Conservation (phyloP, 768 basidiomycete species). For the Phanerodontia chrysosporium region DNA sequence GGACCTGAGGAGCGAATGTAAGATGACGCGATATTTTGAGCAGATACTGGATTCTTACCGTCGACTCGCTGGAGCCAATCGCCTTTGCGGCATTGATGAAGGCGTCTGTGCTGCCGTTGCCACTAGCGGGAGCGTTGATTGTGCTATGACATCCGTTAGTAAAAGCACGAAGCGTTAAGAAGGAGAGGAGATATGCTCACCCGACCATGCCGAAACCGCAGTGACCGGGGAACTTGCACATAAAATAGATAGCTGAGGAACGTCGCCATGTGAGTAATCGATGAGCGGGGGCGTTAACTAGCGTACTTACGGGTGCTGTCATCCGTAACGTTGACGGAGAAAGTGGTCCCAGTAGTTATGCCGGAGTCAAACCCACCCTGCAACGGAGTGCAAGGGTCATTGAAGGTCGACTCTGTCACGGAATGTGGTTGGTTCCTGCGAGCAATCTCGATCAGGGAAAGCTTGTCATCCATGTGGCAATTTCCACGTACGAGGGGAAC, state of each 20-base stretch:
- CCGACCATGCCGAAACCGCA: conserved; percentile 47
- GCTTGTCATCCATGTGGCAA: neutral
- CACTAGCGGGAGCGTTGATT: conserved; percentile 42
- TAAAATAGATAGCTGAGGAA: conserved; percentile 45
- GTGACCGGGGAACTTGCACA: conserved; percentile 43
- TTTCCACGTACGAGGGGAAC: conserved; percentile 43
- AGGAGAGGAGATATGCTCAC: conserved; percentile 10
- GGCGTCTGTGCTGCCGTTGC: conserved; percentile 34
- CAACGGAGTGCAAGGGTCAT: conserved; percentile 33
- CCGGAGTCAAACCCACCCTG: conserved; percentile 51
- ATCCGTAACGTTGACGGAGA: conserved; percentile 43
- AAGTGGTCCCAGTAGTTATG: conserved; percentile 31
- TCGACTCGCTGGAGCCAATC: conserved; percentile 28
- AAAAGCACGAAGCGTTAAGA: no score
- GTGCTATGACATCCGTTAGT: conserved; percentile 9
- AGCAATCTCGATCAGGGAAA: neutral
- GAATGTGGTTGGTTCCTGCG: conserved; percentile 12
- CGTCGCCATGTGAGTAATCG: neutral
- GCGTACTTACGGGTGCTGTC: conserved; percentile 38
- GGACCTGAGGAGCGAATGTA: conserved; percentile 12
- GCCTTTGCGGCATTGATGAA: conserved; percentile 35
- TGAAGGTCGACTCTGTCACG: conserved; percentile 21
- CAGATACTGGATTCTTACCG: conserved; percentile 20
- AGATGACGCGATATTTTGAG: no score
- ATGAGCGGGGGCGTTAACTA: conserved; percentile 19